Base-by-base conservation (phyloP, 2,329 filamentous ascomycete species). In the Lachnellula hyalina region DNA sequence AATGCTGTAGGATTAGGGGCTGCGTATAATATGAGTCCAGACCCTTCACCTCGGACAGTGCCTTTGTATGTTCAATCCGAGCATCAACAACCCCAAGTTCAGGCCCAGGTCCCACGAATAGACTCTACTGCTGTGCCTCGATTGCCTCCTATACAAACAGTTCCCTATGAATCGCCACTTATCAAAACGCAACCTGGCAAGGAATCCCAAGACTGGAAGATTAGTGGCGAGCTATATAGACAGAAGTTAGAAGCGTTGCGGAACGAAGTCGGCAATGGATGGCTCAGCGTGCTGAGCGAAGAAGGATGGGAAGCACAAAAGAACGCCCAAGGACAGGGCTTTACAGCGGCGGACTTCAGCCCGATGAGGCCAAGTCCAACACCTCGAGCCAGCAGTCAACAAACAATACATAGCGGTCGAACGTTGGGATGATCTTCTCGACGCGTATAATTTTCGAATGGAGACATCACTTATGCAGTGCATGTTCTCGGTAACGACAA, bases 231-330 rank as follows among this genome's bases (percentile, higher is more conserved):
- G 65, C 76, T 89, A 7, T 97, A 96, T 71, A 84, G 88, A 54
- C 89, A 89, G 69, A 94, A 94, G 71, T 87, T 97, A 52, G 91
- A 96, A 71, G 85, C 88, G 3, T 74, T 96, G 52, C 86, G 91
- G 58, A 87, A 87, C 66, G 90, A 93, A 66, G 86, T 96, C 61
- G 92, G 92, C 34, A 90, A 85, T 64, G 88, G 85, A 38, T 99
- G 96, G 80, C 80, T 99, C 40, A 92, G 85, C 59, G 90, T 89
- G 14, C 76, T 97, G 49, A 87, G 88, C 57, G 92, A 96, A 65
- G 89, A 94, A 69, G 78, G 74, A 42, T 85, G 83, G 82, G 78
- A 83, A 58, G 42, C 61, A 15, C 66, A 67, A 49, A 67, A 66
- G 50, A 61, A 60, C 44, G 35, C 57, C 7, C 61, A 64, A 34